Evolutionary conservation across 2,329 filamentous ascomycete species (phyloP), one percentile per base, ranked within the genome.

Genomic region (Dactylellina cionopaga): DNA sequence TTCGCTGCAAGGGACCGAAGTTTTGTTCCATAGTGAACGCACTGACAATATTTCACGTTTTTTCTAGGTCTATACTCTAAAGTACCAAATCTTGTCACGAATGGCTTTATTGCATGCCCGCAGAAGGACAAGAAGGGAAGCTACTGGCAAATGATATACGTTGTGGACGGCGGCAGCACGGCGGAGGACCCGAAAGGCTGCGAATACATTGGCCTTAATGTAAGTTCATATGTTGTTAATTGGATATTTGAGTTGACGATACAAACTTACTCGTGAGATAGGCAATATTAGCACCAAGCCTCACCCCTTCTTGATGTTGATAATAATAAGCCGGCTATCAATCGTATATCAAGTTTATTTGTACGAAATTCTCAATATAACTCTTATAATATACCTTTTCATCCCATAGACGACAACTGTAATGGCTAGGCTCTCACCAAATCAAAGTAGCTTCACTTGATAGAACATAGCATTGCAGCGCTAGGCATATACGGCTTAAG

Each of bases 141-240:
- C 13, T 71, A 64, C 15, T 71, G 66, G 66, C 66, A 71, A n/a
- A 63, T 71, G 49, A 59, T 71, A 37, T 71, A 71, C 22, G 41
- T 39, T 25, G 66, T 71, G 3, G 64, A 41, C n/a, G 66, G 66
- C 6, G 58, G 58, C 2, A 58, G 41, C 19, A 29, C 27, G 13
- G 41, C 51, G 19, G 51, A 71, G 5, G 43, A 63, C 17, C 66
- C 66, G 6, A 31, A 17, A 13, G 33, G 24, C 17, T 71, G 66
- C 51, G 66, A 71, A 22, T 71, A 71, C 22, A 71, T 71, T 35
- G 66, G 58, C 22, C n/a, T 71, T 4, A 62, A 63, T 39, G 66
- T 71, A 31, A 58, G 66, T 64, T 15, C 27, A 1, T 7, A 19
- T 19, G 11, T 29, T 31, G 24, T 1, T 7, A 15, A 24, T 39